phyloP scores from a whole-genome alignment of 2,329 filamentous ascomycete genomes.

The Rhytidhysteron rufulum region DNA sequence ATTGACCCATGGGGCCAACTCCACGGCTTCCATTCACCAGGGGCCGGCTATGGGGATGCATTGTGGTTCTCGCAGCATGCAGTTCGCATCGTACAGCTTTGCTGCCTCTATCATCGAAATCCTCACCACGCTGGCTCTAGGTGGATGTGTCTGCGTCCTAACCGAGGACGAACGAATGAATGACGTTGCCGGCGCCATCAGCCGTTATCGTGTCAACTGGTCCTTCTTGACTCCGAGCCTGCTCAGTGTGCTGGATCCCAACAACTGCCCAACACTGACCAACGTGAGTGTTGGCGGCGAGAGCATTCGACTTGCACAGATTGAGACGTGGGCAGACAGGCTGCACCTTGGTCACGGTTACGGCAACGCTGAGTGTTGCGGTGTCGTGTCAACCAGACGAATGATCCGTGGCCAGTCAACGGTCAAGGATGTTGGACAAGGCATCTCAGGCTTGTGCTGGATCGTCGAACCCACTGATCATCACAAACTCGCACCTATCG shows the following conservation, averaged over 20 bases:
- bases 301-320: conserved; percentile 12
- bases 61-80: too few relatives aligned
- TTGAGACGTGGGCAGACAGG: conserved; percentile 3
- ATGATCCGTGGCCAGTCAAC: conserved; percentile 8
- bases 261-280: conserved; percentile 36
- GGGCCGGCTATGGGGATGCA: too few relatives aligned
- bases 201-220: conserved; percentile 8
- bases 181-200: conserved; percentile 40
- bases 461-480: conserved; percentile 18
- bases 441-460: conserved; percentile 12
- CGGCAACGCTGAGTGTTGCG: conserved; percentile 6
- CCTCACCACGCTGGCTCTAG: conserved; percentile 44
- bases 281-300: conserved; percentile 39
- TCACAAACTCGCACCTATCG: conserved; percentile 10
- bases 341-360: conserved; percentile 17
- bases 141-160: conserved; percentile 50
- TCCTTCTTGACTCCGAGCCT: conserved; percentile 54
- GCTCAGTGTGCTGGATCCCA: conserved; percentile 42
- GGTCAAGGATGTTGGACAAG: conserved; percentile 5
- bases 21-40: too few relatives aligned
- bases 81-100: conserved; percentile 45
- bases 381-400: conserved; percentile 4
- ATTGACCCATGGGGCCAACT: too few relatives aligned
- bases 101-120: conserved; percentile 50
- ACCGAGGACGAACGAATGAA: conserved; percentile 51